Conservation (phyloP, 768 basidiomycete genomes). For the Russula griseocarnosa region DNA sequence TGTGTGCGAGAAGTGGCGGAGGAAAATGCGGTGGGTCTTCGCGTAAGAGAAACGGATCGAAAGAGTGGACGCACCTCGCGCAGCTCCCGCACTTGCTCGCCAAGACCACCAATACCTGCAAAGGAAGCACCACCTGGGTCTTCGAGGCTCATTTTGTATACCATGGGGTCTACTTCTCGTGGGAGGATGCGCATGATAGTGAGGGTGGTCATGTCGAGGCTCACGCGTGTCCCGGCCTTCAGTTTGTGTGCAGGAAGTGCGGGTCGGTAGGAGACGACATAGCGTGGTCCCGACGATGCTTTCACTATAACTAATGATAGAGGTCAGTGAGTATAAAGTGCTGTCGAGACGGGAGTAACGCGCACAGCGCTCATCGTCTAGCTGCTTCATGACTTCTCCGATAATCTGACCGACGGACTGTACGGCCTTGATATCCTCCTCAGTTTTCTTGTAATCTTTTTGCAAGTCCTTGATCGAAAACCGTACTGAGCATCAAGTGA, state of each 20-base stretch:
- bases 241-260: constrained; percentile 88
- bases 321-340: constrained; percentile 3
- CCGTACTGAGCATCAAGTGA: constrained; percentile 56
- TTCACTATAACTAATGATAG: constrained; percentile 83
- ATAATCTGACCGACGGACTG: constrained; percentile 99
- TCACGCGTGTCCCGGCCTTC: constrained; percentile 91
- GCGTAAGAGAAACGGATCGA: not conserved
- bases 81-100: constrained; percentile 94
- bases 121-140: constrained; percentile 95
- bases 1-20: not conserved
- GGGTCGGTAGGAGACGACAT: constrained; percentile 95
- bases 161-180: constrained; percentile 94
- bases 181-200: constrained; percentile 99
- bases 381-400: constrained; percentile 97
- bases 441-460: constrained; percentile 88
- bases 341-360: constrained; percentile 23
- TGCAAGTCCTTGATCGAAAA: constrained; percentile 87
- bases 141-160: constrained; percentile 99
- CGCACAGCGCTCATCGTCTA: constrained; percentile 96
- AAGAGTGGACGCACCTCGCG: constrained; percentile 62
- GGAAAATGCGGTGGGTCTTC: not conserved
- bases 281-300: constrained; percentile 95
- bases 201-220: constrained; percentile 97
- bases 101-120: constrained; percentile 93
- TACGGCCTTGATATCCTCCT: constrained; percentile 98